These are phyloP conservation scores for Chrysoporthe puriensis DNA, from an alignment of 2,329 filamentous ascomycete species.

Conservation along the genomic window DNA sequence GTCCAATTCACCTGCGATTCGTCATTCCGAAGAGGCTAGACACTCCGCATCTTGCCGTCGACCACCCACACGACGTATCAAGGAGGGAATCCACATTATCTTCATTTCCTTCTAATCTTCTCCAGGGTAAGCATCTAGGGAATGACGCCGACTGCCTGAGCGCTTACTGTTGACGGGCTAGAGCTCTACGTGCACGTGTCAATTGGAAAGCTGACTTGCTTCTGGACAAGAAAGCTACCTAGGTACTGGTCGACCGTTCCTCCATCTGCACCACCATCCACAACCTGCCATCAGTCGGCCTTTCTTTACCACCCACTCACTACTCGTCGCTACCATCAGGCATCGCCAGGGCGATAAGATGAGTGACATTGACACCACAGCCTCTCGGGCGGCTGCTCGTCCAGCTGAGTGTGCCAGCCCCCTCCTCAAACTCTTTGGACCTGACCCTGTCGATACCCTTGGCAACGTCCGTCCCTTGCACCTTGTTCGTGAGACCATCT, in stretches of 20 bases:
- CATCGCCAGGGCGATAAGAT: background rate
- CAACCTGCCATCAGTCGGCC: background rate
- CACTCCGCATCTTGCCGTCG: background rate
- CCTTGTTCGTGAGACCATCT: constrained; percentile 23
- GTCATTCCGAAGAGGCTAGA: background rate
- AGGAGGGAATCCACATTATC: background rate
- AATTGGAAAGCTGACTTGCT: background rate
- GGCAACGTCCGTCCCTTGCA: background rate
- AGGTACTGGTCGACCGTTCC: background rate
- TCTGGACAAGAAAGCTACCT: background rate
- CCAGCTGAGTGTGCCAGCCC: background rate
- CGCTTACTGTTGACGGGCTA: background rate
- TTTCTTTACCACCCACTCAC: background rate
- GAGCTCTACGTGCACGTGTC: background rate
- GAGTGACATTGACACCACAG: background rate
- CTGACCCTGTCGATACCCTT: background rate
- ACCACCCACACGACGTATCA: background rate
- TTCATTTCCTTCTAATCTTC: background rate
- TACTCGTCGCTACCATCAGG: background rate
- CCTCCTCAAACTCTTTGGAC: constrained; percentile 19
- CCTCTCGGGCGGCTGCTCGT: background rate
- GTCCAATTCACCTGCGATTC: background rate
- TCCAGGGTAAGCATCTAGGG: background rate
- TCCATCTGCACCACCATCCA: background rate
- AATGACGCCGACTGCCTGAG: background rate